phyloP scores from a whole-genome alignment of 225 moss, liverwort and hornwort species.

The Asterella californica region DNA sequence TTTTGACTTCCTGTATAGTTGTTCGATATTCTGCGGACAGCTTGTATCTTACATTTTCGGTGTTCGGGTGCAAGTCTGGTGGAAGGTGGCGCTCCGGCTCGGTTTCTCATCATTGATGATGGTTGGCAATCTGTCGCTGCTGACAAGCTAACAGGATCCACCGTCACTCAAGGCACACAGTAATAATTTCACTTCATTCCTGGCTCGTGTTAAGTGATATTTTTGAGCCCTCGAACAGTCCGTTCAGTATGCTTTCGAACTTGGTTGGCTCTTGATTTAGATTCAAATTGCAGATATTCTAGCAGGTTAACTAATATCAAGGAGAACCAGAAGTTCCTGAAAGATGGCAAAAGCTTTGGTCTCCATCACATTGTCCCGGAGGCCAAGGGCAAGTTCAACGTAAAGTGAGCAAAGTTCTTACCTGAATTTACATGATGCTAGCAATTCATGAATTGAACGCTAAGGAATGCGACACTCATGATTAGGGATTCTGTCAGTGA shows the following conservation, averaged over 20 bases:
- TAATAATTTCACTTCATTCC: slow-evolving; percentile 40
- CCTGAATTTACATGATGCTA: not conserved
- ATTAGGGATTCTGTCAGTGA: not conserved
- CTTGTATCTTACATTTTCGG: not conserved
- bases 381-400: slow-evolving; percentile 64
- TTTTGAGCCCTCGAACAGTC: not conserved
- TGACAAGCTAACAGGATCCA: slow-evolving; percentile 39
- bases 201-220: not conserved
- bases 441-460: not conserved
- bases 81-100: slow-evolving; percentile 84
- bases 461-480: no score
- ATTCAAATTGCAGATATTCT: slow-evolving; percentile 50
- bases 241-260: no score
- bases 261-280: not conserved
- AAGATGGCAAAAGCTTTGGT: slow-evolving; percentile 61
- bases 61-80: slow-evolving; percentile 51
- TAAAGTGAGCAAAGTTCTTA: slow-evolving; percentile 55
- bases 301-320: slow-evolving; percentile 83
- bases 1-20: not conserved
- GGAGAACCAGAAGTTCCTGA: slow-evolving; percentile 85
- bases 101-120: slow-evolving; percentile 92
- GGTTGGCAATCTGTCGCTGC: slow-evolving; percentile 89
- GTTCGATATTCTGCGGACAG: not conserved
- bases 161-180: slow-evolving; percentile 77
- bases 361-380: slow-evolving; percentile 62